Conservation (phyloP, 164 flowering plant genomes). For the Vitis cinerea region DNA sequence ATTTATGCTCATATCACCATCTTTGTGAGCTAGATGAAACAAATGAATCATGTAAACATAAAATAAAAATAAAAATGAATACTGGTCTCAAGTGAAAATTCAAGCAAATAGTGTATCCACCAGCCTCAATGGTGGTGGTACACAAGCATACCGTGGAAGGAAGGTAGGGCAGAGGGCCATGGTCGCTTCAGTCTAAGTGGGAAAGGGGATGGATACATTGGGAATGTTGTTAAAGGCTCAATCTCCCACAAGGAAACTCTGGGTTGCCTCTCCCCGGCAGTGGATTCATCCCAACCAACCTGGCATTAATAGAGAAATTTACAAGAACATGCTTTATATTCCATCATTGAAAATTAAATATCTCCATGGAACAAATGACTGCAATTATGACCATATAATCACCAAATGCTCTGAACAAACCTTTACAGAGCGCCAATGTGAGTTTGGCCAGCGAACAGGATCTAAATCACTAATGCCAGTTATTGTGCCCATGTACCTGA, state of each 20-base stretch:
- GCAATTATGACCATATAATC: not conserved
- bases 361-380: not conserved
- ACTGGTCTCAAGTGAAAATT: not conserved
- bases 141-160: conserved; percentile 22
- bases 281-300: conserved; percentile 59
- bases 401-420: conserved; percentile 17
- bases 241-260: conserved; percentile 53
- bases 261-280: conserved; percentile 52
- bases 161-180: conserved; percentile 37
- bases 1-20: conserved; percentile 23
- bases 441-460: conserved; percentile 33
- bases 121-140: not conserved
- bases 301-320: conserved; percentile 7
- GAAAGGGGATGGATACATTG: conserved; percentile 48
- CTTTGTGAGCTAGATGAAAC: conserved; percentile 18
- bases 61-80: not conserved
- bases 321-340: too few species aligned
- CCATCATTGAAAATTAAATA: too few species aligned
- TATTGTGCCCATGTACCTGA: conserved; percentile 37
- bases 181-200: conserved; percentile 42
- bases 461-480: conserved; percentile 39
- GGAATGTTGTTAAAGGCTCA: conserved; percentile 48
- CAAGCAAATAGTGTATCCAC: not conserved
- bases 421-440: conserved; percentile 52
- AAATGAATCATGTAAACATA: not conserved